Evolutionary conservation across 208 protist species (phyloP).

Genomic region (Acanthamoeba healyi): DNA sequence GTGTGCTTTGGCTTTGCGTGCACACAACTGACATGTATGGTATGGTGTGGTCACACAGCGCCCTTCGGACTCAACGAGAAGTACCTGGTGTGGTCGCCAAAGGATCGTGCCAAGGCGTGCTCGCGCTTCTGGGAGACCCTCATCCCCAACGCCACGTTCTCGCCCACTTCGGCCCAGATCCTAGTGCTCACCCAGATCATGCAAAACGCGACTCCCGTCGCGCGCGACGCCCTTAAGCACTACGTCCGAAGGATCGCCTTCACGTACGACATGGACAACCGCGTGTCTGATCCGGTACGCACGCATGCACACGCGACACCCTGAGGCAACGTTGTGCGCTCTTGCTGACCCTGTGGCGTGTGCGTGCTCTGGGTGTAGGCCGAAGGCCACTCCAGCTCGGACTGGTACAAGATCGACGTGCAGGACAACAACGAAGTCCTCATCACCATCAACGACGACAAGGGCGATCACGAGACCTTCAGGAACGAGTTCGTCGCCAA

Average conservation of each 20-base stretch:
- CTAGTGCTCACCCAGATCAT: background rate
- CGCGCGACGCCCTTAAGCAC: constrained; percentile 37
- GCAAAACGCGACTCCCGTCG: background rate
- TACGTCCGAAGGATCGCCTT: constrained; percentile 22
- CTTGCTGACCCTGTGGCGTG: background rate
- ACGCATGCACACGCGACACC: background rate
- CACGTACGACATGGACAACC: constrained; percentile 53
- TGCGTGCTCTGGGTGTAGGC: background rate
- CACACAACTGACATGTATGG: no score
- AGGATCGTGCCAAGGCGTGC: background rate
- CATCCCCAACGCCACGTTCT: background rate
- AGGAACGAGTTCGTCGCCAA: background rate
- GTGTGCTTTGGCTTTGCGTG: background rate
- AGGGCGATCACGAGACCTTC: background rate
- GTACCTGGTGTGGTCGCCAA: background rate
- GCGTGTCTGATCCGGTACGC: constrained; percentile 36
- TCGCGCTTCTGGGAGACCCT: constrained; percentile 59
- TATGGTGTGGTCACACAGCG: background rate
- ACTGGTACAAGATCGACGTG: constrained; percentile 68
- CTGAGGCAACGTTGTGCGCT: background rate
- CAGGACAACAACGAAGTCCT: constrained; percentile 71
- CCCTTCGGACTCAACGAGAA: constrained; percentile 23
- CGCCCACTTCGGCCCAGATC: background rate
- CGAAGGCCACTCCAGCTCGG: background rate
- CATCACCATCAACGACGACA: constrained; percentile 31